phyloP scores from a whole-genome alignment of 2,329 filamentous ascomycete genomes.

The Chaetomiaceae sp. region DNA sequence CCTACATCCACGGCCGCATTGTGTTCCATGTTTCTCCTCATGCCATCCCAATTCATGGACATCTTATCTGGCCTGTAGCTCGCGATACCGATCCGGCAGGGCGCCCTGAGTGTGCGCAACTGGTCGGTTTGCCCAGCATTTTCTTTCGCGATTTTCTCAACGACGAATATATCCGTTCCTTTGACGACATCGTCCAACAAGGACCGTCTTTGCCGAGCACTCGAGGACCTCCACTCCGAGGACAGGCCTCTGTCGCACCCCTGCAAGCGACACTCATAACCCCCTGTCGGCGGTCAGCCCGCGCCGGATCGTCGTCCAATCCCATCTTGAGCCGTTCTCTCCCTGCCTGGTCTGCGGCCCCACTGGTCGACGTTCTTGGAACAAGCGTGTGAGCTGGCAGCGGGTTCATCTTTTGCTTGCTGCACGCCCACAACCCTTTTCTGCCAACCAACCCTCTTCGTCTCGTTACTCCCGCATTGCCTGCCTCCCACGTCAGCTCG shows the following conservation, averaged over 20 bases:
- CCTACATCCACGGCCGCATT: slow-evolving; percentile 3
- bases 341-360: slow-evolving; percentile 21
- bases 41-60: too few relatives aligned
- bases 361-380: slow-evolving; percentile 25
- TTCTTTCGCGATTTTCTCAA: neutral
- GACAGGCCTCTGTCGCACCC: slow-evolving; percentile 18
- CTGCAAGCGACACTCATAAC: slow-evolving; percentile 17
- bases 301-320: slow-evolving; percentile 23
- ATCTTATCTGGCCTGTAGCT: too few relatives aligned
- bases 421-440: slow-evolving; percentile 16
- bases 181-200: slow-evolving; percentile 26
- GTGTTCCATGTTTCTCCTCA: neutral
- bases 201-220: slow-evolving; percentile 1
- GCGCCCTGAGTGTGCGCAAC: neutral
- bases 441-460: slow-evolving; percentile 21
- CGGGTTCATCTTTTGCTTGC: slow-evolving; percentile 19
- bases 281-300: slow-evolving; percentile 26
- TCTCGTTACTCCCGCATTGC: slow-evolving; percentile 20
- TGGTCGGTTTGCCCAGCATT: neutral
- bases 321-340: slow-evolving; percentile 17
- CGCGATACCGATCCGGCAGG: neutral
- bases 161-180: slow-evolving; percentile 18
- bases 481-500: slow-evolving; percentile 19
- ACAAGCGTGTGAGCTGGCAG: slow-evolving; percentile 29
- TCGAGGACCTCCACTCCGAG: slow-evolving; percentile 15